phyloP scores from a whole-genome alignment of 768 basidiomycete species.

The Zangia roseola region DNA sequence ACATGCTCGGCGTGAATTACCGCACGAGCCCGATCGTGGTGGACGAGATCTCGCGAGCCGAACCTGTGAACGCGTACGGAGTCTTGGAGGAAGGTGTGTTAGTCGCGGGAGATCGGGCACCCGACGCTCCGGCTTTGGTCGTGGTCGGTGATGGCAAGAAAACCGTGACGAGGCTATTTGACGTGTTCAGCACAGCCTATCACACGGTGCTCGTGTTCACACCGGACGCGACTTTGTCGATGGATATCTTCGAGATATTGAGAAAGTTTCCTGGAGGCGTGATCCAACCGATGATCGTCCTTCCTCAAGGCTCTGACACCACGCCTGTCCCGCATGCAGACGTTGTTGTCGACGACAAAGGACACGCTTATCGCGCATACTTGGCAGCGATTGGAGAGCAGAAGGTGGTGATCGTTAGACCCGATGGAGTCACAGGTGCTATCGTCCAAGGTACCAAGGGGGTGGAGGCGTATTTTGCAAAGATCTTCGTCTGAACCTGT shows the following conservation, averaged over 20 bases:
- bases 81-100: too few relatives aligned
- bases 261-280: background rate
- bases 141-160: too few relatives aligned
- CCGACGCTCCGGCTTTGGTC: too few relatives aligned
- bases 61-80: too few relatives aligned
- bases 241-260: conserved; percentile 10
- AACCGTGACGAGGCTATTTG: conserved; percentile 8
- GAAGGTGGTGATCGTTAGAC: conserved; percentile 39
- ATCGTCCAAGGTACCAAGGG: conserved; percentile 22
- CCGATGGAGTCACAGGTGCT: conserved; percentile 45
- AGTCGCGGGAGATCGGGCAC: too few relatives aligned
- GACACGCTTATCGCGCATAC: conserved; percentile 43
- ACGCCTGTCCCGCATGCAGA: too few relatives aligned
- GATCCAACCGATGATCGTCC: conserved; percentile 13
- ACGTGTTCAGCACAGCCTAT: conserved; percentile 1
- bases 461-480: conserved; percentile 15
- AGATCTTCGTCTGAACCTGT: conserved; percentile 18
- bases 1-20: conserved; percentile 33
- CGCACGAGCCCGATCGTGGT: conserved; percentile 32
- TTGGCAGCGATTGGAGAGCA: conserved; percentile 28
- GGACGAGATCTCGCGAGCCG: conserved; percentile 9
- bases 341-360: conserved; percentile 38
- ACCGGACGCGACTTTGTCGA: background rate
- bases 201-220: conserved; percentile 31
- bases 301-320: conserved; percentile 10